phyloP scores from a whole-genome alignment of 768 basidiomycete species.

The Termitomyces sp. region DNA sequence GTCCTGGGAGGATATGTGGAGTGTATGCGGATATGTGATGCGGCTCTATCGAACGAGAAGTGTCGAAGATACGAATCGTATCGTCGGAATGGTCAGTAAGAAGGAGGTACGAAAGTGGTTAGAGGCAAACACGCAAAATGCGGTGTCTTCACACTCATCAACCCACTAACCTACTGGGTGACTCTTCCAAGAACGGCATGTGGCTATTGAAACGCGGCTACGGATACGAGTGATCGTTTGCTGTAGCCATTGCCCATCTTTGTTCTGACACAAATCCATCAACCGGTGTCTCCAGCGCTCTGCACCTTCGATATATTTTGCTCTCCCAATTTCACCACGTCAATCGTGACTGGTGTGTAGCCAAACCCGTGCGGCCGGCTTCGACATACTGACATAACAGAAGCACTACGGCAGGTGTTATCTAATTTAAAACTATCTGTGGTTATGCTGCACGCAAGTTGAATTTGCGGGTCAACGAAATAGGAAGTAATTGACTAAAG shows the following conservation, averaged over 20 bases:
- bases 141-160: background rate
- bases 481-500: no score
- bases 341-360: background rate
- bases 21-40: conserved; percentile 81
- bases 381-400: background rate
- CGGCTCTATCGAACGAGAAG: conserved; percentile 64
- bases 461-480: no score
- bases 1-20: conserved; percentile 84
- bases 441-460: no score
- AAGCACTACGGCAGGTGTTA: no score
- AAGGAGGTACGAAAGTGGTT: conserved; percentile 83
- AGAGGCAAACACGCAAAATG: conserved; percentile 39
- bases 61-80: conserved; percentile 38
- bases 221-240: background rate
- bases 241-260: background rate
- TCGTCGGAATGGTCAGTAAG: conserved; percentile 65
- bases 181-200: background rate
- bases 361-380: background rate
- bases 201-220: background rate
- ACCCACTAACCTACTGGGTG: background rate
- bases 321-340: background rate
- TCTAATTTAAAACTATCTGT: no score
- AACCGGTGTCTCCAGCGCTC: no score
- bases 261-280: background rate
- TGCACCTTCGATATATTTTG: background rate